Base-by-base conservation (phyloP, 805 yeast genomes). In the Candida sanyiensis region DNA sequence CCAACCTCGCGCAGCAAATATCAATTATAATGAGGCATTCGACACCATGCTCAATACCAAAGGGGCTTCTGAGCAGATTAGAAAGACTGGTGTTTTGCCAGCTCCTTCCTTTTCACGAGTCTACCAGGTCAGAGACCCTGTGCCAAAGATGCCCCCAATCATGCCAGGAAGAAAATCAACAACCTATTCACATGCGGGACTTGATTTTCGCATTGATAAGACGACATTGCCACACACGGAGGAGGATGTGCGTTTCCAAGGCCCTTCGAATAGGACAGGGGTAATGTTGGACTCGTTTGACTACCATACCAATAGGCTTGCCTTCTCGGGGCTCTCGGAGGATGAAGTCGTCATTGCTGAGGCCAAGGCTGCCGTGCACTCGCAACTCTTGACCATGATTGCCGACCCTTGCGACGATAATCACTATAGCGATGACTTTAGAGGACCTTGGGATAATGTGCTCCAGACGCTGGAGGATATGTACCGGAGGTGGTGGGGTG, bases 1-100 rank as follows among this genome's bases (percentile, higher is more conserved):
- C 2, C 70, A 76, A 11, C 86, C 90, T 0, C 74, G 74, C 47
- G 62, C 83, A 25, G 87, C 86, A 5, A 78, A 81, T 53, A 46
- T 47, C 3, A 55, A 57, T 3, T 66, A 79, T 55, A 66, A 70
- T 21, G 51, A 58, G 22, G 79, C 75, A 67, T 69, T 77, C 29
- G 79, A 83, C 56, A 38, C 47, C 0, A 33, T 70, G 6, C 80
- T 77, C 47, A 52, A 65, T 11, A 67, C 75, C 0, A 49, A 50
- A 2, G 46, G 48, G 1, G 62, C 65, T 3, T 60, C 59, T 28
- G 38, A 46, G 5, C 29, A 40, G 2, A 51, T 57, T 11, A 47
- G 51, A 0, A 48, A 45, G 9, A 76, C 80, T 0, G 46, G 43
- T 8, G 39, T 36, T 4, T 37, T 53, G 21, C 51, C 48, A 8